A percentile compares a stretch with the other conserved stretches of the same genome.
phyloP scores from a whole-genome alignment of 2,329 filamentous ascomycete genomes.

The Venturia effusa region DNA sequence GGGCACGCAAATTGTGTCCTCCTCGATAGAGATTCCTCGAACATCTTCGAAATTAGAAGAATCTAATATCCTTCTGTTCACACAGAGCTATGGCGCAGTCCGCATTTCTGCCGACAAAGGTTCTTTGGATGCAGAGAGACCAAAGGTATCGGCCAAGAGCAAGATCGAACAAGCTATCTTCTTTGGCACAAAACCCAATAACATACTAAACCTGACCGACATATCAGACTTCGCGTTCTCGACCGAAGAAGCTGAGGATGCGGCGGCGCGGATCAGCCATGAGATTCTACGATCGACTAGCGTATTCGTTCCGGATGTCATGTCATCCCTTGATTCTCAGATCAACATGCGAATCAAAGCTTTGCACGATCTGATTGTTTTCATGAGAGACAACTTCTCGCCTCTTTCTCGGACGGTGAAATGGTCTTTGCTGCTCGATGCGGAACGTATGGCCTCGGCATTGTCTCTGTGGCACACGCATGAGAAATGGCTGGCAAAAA shows the following conservation, averaged over 20 bases:
- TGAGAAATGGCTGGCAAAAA: constrained; percentile 46
- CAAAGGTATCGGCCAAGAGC: constrained; percentile 64
- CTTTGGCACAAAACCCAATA: constrained; percentile 71
- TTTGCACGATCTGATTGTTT: constrained; percentile 61
- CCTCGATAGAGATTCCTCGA: constrained; percentile 33
- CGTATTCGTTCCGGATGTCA: constrained; percentile 59
- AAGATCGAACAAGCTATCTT: constrained; percentile 94
- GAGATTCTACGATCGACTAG: constrained; percentile 74
- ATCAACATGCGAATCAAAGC: constrained; percentile 62
- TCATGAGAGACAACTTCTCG: constrained; percentile 55
- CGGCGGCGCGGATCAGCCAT: constrained; percentile 66
- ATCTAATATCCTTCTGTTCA: constrained; percentile 40
- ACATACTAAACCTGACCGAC: constrained; percentile 75
- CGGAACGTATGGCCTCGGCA: constrained; percentile 80
- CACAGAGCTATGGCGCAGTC: constrained; percentile 47
- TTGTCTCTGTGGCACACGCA: constrained; percentile 71
- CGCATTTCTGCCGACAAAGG: constrained; percentile 44
- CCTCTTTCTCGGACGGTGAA: constrained; percentile 55
- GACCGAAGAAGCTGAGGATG: constrained; percentile 59
- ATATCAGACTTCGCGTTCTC: constrained; percentile 53
- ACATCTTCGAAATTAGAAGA: constrained; percentile 15
- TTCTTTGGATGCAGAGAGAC: constrained; percentile 45
- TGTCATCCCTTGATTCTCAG: constrained; percentile 71
- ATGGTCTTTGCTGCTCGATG: constrained; percentile 79
- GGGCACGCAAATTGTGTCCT: constrained; percentile 39